Conservation (phyloP, 2,329 filamentous ascomycete species). For the Ceratocystiopsis minuta region DNA sequence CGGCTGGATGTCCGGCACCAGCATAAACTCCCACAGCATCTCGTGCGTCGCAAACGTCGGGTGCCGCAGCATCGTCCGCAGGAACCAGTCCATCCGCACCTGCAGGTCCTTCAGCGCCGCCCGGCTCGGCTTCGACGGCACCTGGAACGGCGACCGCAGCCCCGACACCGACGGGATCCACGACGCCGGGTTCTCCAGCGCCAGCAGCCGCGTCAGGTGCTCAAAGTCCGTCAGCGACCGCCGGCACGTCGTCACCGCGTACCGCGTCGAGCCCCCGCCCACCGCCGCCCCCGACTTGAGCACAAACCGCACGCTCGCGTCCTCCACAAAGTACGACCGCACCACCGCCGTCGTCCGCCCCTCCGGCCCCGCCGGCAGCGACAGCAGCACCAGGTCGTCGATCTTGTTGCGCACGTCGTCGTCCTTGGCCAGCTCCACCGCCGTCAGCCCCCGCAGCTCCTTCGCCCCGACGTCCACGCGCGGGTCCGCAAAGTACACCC, state of each 20-base stretch:
- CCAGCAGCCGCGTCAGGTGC: conserved; percentile 65
- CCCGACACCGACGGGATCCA: conserved; percentile 73
- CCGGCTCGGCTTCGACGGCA: conserved; percentile 79
- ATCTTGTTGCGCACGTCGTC: conserved; percentile 94
- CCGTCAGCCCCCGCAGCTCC: conserved; percentile 76
- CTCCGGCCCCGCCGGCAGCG: conserved; percentile 51
- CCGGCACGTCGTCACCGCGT: conserved; percentile 87
- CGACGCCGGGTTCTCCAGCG: conserved; percentile 81
- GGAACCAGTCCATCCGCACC: conserved; percentile 66
- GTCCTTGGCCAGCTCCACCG: conserved; percentile 91
- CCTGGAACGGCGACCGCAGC: conserved; percentile 74
- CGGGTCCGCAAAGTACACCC: conserved; percentile 70
- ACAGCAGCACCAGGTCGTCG: conserved; percentile 78
- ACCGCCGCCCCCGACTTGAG: conserved; percentile 84
- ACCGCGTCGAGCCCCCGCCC: conserved; percentile 45
- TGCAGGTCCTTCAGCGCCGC: conserved; percentile 79
- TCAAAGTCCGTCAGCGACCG: conserved; percentile 81
- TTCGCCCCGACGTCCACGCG: conserved; percentile 71
- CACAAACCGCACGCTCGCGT: conserved; percentile 80
- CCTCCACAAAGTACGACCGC: conserved; percentile 90
- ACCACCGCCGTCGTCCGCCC: conserved; percentile 83
- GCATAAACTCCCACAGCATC: conserved; percentile 97
- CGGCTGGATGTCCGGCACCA: conserved; percentile 83
- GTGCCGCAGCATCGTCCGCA: conserved; percentile 72
- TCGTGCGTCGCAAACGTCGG: conserved; percentile 92